Percentiles rank a stretch among this genome's conserved stretches.
Evolutionary conservation across 495 filamentous ascomycete genomes (phyloP).

Genomic region (Penicillium cataractarum): DNA sequence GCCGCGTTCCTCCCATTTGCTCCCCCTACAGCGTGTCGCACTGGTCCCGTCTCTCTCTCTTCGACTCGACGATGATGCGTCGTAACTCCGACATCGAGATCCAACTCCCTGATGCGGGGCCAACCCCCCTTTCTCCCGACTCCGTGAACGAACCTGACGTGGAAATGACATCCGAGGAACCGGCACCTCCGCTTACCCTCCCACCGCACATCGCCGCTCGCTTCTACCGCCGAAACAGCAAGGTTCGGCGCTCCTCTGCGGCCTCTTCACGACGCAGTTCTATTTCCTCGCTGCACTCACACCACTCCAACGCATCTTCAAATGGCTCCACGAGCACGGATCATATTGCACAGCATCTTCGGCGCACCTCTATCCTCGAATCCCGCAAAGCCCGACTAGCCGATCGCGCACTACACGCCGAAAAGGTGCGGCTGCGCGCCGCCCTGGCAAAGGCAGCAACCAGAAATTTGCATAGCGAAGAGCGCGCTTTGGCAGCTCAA

Average conservation of each 20-base stretch:
- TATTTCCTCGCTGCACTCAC: conserved; percentile 83
- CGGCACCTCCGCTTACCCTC: conserved; percentile 55
- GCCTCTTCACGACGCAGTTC: conserved; percentile 89
- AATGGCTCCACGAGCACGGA: conserved; percentile 74
- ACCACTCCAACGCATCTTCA: conserved; percentile 62
- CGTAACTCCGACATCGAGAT: conserved; percentile 53
- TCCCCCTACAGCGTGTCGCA: conserved; percentile 11
- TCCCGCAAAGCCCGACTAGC: conserved; percentile 90
- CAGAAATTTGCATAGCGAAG: conserved; percentile 68
- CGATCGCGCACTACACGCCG: conserved; percentile 90
- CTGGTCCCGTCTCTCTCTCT: neutral
- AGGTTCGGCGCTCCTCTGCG: conserved; percentile 77
- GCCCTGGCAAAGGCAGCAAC: conserved; percentile 81
- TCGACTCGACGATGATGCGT: conserved; percentile 45
- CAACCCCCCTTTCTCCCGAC: conserved; percentile 34
- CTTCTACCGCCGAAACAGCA: conserved; percentile 72
- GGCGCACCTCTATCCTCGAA: conserved; percentile 89
- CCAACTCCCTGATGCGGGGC: conserved; percentile 47
- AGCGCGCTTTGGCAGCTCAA: conserved; percentile 85
- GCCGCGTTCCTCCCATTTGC: conserved; percentile 16
- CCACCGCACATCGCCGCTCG: conserved; percentile 86
- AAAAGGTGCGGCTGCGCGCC: conserved; percentile 91
- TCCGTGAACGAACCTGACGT: conserved; percentile 39
- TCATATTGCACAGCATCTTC: conserved; percentile 85
- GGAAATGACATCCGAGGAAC: conserved; percentile 53